These are phyloP conservation scores for Camillea tinctor DNA, from an alignment of 2,329 filamentous ascomycete species.

Conservation along the genomic window DNA sequence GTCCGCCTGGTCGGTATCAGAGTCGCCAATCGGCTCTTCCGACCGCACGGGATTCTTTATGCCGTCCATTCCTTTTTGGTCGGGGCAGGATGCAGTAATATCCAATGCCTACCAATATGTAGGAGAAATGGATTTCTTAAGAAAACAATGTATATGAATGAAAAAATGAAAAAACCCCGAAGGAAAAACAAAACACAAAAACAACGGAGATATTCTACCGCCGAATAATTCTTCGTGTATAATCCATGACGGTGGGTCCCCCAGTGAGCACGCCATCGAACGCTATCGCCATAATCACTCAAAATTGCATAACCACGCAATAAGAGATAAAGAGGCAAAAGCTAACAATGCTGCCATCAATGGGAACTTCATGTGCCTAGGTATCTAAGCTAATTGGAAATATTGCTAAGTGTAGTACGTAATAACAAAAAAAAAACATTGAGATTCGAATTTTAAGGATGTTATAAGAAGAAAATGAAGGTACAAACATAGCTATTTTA, in stretches of 20 bases:
- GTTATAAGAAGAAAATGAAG: no score
- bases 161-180: no score
- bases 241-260: neutral
- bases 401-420: no score
- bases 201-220: neutral
- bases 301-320: neutral
- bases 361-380: no score
- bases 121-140: neutral
- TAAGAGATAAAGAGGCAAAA: neutral
- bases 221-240: neutral
- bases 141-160: neutral
- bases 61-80: conserved; percentile 7
- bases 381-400: no score
- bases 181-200: neutral
- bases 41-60: conserved; percentile 7
- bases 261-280: neutral
- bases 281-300: neutral
- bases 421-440: no score
- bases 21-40: conserved; percentile 7
- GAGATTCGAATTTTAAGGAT: no score
- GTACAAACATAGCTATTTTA: no score
- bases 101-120: neutral
- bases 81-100: neutral
- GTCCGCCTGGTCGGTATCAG: conserved; percentile 29
- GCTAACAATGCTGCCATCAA: no score